Conservation (phyloP, 768 basidiomycete species). For the Rhizopogon salebrosus region DNA sequence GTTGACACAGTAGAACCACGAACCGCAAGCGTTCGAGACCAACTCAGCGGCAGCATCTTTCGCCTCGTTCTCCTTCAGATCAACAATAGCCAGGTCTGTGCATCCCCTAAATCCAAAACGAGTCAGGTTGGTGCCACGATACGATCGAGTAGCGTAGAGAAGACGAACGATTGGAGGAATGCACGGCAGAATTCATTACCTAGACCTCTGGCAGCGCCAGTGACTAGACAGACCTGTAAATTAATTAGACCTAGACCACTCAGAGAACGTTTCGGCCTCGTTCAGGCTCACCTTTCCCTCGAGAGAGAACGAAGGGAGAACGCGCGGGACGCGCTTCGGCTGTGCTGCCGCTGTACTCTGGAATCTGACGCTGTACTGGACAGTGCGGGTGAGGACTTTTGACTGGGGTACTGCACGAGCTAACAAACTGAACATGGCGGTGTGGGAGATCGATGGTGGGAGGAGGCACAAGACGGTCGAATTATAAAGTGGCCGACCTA, state of each 20-base stretch:
- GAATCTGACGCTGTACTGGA: conserved; percentile 11
- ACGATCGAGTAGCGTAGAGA: background rate
- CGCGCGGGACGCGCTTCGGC: conserved; percentile 32
- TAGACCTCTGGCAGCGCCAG: conserved; percentile 88
- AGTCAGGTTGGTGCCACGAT: conserved; percentile 2
- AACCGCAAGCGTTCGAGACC: conserved; percentile 44
- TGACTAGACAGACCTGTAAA: conserved; percentile 80
- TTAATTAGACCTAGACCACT: background rate
- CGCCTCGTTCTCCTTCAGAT: conserved; percentile 70
- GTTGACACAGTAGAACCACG: conserved; percentile 22
- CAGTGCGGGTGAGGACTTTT: conserved; percentile 7
- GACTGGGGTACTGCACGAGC: conserved; percentile 18
- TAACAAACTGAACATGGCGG: conserved; percentile 26
- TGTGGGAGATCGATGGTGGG: conserved; percentile 7
- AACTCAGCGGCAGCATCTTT: conserved; percentile 67
- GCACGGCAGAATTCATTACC: conserved; percentile 90
- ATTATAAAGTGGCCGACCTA: conserved; percentile 12
- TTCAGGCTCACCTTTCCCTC: conserved; percentile 54
- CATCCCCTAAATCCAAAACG: conserved; percentile 54
- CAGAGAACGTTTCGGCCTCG: background rate
- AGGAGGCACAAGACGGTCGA: conserved; percentile 10
- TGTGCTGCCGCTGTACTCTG: conserved; percentile 20
- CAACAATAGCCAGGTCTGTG: conserved; percentile 73
- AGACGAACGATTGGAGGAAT: conserved; percentile 70
- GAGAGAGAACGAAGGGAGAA: conserved; percentile 75